Percentiles rank a stretch among this genome's conserved stretches.
These are phyloP conservation scores for Cytospora piceae DNA, from an alignment of 2,329 filamentous ascomycete species.

Conservation along the genomic window DNA sequence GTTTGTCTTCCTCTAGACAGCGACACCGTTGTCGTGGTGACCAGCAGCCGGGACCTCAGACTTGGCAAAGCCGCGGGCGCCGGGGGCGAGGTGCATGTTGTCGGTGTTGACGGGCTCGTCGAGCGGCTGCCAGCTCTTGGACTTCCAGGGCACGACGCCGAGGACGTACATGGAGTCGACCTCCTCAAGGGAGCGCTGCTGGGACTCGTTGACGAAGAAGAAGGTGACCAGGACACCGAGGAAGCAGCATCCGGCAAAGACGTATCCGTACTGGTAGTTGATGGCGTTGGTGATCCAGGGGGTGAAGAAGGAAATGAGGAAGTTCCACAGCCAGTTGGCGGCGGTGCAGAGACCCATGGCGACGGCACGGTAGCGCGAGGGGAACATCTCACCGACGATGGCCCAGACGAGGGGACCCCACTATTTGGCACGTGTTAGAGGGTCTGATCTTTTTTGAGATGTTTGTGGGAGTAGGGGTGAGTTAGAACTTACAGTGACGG, in stretches of 20 bases:
- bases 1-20: slow-evolving; percentile 12
- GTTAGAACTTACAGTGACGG: slow-evolving; percentile 39
- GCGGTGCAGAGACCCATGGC: slow-evolving; percentile 42
- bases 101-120: slow-evolving; percentile 29
- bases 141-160: slow-evolving; percentile 61
- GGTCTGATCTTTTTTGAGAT: slow-evolving; percentile 5
- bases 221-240: slow-evolving; percentile 61
- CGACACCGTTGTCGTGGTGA: slow-evolving; percentile 21
- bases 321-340: slow-evolving; percentile 64
- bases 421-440: slow-evolving; percentile 42
- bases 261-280: slow-evolving; percentile 64
- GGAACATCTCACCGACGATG: slow-evolving; percentile 61
- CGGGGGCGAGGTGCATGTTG: slow-evolving; percentile 28
- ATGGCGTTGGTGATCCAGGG: slow-evolving; percentile 67
- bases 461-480: neutral
- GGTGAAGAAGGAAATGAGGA: slow-evolving; percentile 68
- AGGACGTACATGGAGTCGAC: slow-evolving; percentile 68
- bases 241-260: slow-evolving; percentile 66
- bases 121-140: slow-evolving; percentile 47
- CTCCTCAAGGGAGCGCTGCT: slow-evolving; percentile 66
- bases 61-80: slow-evolving; percentile 28
- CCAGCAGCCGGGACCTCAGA: slow-evolving; percentile 22
- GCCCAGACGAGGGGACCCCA: slow-evolving; percentile 75
- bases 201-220: slow-evolving; percentile 68
- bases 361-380: slow-evolving; percentile 30